Conservation (phyloP, 306 rosid species). For the Ammopiptanthus mongolicus region DNA sequence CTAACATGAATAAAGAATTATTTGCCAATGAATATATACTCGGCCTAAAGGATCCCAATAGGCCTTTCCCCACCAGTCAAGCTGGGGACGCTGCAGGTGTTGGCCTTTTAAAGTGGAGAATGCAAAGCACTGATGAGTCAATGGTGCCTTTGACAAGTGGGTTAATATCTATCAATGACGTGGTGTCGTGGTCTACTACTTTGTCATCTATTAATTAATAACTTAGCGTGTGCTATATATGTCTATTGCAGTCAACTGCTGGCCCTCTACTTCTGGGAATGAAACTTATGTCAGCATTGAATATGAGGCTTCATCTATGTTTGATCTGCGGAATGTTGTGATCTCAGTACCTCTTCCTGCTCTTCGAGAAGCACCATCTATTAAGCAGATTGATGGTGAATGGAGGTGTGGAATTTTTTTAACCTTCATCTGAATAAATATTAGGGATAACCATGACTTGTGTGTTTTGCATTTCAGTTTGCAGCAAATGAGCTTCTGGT, state of each 20-base stretch:
- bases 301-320: constrained; percentile 87
- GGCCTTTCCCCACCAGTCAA: constrained; percentile 94
- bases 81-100: constrained; percentile 78
- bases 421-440: not conserved
- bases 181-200: not conserved
- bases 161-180: constrained; percentile 22
- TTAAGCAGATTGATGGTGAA: constrained; percentile 82
- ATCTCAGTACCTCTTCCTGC: constrained; percentile 95
- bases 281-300: constrained; percentile 96
- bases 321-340: constrained; percentile 69
- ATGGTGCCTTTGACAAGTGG: constrained; percentile 75
- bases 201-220: constrained; percentile 3
- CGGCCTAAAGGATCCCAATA: constrained; percentile 73
- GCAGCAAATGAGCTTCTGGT: not conserved
- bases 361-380: constrained; percentile 85
- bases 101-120: constrained; percentile 87
- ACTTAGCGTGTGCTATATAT: constrained; percentile 13
- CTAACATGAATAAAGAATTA: constrained; percentile 92
- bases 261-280: constrained; percentile 97
- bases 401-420: constrained; percentile 57
- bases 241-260: constrained; percentile 83
- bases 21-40: constrained; percentile 65
- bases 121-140: constrained; percentile 84
- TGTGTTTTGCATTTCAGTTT: not conserved
- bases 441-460: not conserved